These are phyloP conservation scores for Ganoderma sinense DNA, from an alignment of 1,284 basidiomycete genomes.

Conservation along the genomic window DNA sequence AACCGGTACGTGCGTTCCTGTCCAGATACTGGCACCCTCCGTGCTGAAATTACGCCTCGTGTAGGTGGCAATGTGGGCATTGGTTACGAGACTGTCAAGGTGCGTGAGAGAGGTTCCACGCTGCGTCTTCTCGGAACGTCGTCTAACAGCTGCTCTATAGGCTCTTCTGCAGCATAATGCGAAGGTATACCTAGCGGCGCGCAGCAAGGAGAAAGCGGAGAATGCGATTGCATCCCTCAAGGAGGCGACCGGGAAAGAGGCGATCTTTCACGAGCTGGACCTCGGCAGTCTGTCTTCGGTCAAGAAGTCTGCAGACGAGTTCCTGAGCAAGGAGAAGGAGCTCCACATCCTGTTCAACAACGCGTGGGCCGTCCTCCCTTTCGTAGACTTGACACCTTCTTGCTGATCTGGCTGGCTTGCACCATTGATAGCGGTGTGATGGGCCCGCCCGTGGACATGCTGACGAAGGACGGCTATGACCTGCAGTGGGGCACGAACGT, in stretches of 20 bases:
- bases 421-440: conserved; percentile 58
- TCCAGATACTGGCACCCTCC: neutral
- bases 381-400: neutral
- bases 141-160: conserved; percentile 23
- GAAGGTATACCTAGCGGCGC: conserved; percentile 59
- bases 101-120: conserved; percentile 14
- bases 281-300: conserved; percentile 53
- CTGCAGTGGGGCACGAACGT: conserved; percentile 60
- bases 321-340: conserved; percentile 50
- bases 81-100: conserved; percentile 45
- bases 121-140: neutral
- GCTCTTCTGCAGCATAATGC: conserved; percentile 53
- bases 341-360: conserved; percentile 63
- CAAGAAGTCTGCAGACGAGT: conserved; percentile 49
- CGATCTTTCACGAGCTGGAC: conserved; percentile 56
- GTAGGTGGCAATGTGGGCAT: conserved; percentile 50
- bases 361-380: conserved; percentile 44
- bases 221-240: conserved; percentile 54
- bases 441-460: conserved; percentile 43
- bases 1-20: conserved; percentile 40
- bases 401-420: neutral
- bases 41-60: neutral
- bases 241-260: conserved; percentile 43
- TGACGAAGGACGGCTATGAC: conserved; percentile 56
- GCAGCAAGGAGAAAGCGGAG: conserved; percentile 48